Base-by-base conservation (phyloP, 2,329 filamentous ascomycete species). In the Neurospora crassa region DNA sequence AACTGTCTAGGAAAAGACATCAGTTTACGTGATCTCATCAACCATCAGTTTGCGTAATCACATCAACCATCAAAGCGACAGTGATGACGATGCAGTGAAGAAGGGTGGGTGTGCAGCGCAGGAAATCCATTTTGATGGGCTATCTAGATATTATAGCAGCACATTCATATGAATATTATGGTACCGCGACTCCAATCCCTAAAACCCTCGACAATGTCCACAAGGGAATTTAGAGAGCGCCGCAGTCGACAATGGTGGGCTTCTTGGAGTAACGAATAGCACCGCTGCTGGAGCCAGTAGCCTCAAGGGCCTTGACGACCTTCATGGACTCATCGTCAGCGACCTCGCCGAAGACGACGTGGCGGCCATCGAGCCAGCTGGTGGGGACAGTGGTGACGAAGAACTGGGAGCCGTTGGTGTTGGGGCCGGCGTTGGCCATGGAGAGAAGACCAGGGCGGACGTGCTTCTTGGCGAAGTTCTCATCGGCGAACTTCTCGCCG, bases 401-500 rank as follows among this genome's bases (percentile, higher is more conserved):
- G 88, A 98, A 98, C 83, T 98, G 95, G 69, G 93, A 97, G 78
- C 96, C 96, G 85, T 99, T 99, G 82, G 95, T 98, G 91, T 98
- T 97, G 80, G 92, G 91, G 77, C 94, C 94, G 78, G 94, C 92
- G 84, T 97, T 97, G 82, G 94, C 94, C 94, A 97, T 97, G 83
- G 94, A 97, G 76, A 97, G 88, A 77, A 94, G 87, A 85, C 91
- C 92, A 74, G 91, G 90, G 78, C 86, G 84, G 82, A 82, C 83
- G 89, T 97, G 94, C 86, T 89, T 90, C 76, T 86, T 80, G 74
- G 83, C 80, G 87, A 97, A 96, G 91, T 96, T 97, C 91, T 97
- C 93, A 81, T 97, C 93, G 79, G 90, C 84, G 81, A 97, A 97
- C 88, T 95, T 96, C 84, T 96, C 92, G 78, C 93, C 93, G 83